Base-by-base conservation (phyloP, 352 stramenopile genomes). In the Globisporangium nodosum region DNA sequence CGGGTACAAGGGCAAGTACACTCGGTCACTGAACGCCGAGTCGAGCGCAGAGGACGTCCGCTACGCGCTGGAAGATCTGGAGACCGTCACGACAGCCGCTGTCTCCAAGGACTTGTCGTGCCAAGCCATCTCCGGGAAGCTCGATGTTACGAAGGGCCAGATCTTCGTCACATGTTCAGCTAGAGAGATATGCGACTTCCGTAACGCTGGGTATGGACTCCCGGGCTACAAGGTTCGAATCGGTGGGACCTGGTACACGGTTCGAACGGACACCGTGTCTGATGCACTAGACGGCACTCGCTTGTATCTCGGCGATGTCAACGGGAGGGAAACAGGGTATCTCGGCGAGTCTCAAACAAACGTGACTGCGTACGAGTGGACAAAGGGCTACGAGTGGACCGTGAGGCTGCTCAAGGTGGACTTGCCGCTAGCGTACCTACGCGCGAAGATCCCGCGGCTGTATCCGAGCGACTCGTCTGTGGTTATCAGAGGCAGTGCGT, bases 381-480 rank as follows among this genome's bases (percentile, higher is more conserved):
- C 74, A 11, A 88, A 84, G 55, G 83, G 83, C 27, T 90, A 90
- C 43, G 53, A 74, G 2, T 92, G 79, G 78, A 73, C 67, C 4
- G 78, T 87, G 5, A 60, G 69, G 5, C 73, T 92, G 72, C 62
- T 92, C 11, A 64, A 56, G 12, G 66, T 90, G 12, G 50, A 60
- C 13, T 49, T 55, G 46, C 70, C 74, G 2, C 59, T 90, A 2
- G 40, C 15, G 3, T 85, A 85, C 40, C 50, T 90, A 31, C 69
- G 68, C 2, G 56, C 78, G 9, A 88, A 88, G 59, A 76, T 87
- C 40, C 81, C 81, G 0, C 70, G 78, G 0, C 49, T 88, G 39
- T 71, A 74, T 39, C 80, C 80, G 12, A 49, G 33, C 0, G 81
- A 89, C 40, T 49, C 73, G 21, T 67, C 15, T 0, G 73, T 91